Evolutionary conservation across 1,139 yeast genomes (phyloP), one percentile per base, ranked within the genome.

Genomic region (Pneumocystis carinii): DNA sequence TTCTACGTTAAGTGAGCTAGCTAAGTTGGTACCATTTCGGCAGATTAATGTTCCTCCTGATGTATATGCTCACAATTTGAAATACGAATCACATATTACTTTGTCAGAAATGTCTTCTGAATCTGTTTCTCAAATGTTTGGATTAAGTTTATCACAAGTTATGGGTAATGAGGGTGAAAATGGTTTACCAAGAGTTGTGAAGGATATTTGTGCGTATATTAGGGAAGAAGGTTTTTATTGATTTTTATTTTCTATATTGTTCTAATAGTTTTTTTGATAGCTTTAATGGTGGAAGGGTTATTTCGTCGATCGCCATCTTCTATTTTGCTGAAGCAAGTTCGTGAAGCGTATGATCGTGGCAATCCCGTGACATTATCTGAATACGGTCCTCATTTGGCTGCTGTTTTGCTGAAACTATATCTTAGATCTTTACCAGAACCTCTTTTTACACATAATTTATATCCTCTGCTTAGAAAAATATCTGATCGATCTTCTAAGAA

Each of bases 1-100:
- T 66, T 77, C 79, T 10, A 79, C 81, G 62, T 74, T 92, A 38
- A 77, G 86, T 14, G 84, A 81, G 58, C 77, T 92, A 65, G 82
- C 90, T 4, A 77, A 79, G 61, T 75, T 79, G 67, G 76, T 90
- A 24, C 96, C 90, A 72, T 82, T 92, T 62, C 85, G 94, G 3
- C 79, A 79, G 64, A 75, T 92, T 63, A 85, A 90, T 68, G 85
- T 92, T 61, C 86, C 94, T 1, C 79, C 90, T 55, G 82, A 83
- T 61, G 87, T 89, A 3, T 90, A 88, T 69, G 69, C 79, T 24
- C 81, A 82, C 68, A 86, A 85, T 69, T 66, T 70, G 48, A 70
- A 71, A 63, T 66, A 70, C 3, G 74, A 73, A 64, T 66, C 66
- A 15, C 62, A 62, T 24, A 71, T 74, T 63, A 72, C 75, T 1